Base-by-base conservation (phyloP, 2,329 filamentous ascomycete genomes). In the Aschersonia sp. region DNA sequence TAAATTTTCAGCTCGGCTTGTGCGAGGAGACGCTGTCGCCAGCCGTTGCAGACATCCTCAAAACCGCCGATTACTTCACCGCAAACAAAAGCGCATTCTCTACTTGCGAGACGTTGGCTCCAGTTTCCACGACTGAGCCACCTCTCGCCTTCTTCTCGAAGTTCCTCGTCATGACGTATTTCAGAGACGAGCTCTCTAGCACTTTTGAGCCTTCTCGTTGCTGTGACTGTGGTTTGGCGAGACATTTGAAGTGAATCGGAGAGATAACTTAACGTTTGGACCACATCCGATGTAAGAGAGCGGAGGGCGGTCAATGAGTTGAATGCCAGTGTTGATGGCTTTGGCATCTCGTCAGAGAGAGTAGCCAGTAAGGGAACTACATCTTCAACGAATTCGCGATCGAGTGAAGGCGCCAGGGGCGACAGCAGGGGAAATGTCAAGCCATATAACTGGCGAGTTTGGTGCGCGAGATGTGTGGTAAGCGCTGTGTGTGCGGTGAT, bases 161-260 rank as follows among this genome's bases (percentile, higher is more conserved):
- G 72, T 57, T 95, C 87, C 50, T 87, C 81, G 58, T 97, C 92
- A 50, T 79, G 78, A 53, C 82, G 78, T 70, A 96, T 82, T 57
- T 96, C 90, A 2, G 81, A 78, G 1, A 97, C 83, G 51, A 94
- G 78, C 60, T 94, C 89, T 56, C 83, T 85, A 6, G 87, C 88
- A 37, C 80, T 85, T 55, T 84, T 83, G 46, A 98, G 69, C 43
- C 87, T 78, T 48, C 92, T 74, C 2, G 83, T 81, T 2, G 90
- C 92, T 8, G 84, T 83, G 4, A 81, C 84, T 0, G 87, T 92
- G 1, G 86, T 85, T 64, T 97, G 90, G 10, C 87, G 81, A 33
- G 85, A 88, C 83, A 97, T 95, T 64, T 97, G 90, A 35, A 98
- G 72, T 4, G 87, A 89, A 62, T 98, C 92, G 6, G 86, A 87